Percentiles rank a stretch among this genome's conserved stretches.
These are phyloP conservation scores for Trametes coccinea DNA, from an alignment of 768 basidiomycete species.

Conservation along the genomic window DNA sequence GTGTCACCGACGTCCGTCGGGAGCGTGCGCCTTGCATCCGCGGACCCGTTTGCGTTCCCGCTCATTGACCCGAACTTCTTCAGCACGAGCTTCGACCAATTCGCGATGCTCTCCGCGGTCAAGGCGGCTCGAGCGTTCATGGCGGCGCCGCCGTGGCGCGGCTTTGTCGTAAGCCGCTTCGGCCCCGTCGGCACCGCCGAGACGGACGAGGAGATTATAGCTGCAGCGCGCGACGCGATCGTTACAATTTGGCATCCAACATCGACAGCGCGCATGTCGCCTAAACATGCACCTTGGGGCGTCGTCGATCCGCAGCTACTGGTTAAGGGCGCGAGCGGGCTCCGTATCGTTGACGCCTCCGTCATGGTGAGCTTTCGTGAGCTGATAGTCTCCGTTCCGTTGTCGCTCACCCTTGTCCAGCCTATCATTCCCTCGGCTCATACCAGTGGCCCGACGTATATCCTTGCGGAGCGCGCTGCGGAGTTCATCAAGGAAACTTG, in stretches of 20 bases:
- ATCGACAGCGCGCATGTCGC: conserved; percentile 42
- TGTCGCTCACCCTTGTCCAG: not conserved
- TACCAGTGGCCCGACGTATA: not conserved
- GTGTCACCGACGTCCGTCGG: conserved; percentile 28
- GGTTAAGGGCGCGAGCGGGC: conserved; percentile 44
- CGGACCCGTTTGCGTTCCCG: conserved; percentile 29
- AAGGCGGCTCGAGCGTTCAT: conserved; percentile 7
- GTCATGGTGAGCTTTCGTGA: conserved; percentile 17
- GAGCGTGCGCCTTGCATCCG: conserved; percentile 27
- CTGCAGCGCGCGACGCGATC: conserved; percentile 21
- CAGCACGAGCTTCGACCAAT: conserved; percentile 28
- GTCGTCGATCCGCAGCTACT: conserved; percentile 44
- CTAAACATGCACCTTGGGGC: conserved; percentile 16
- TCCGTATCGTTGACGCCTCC: conserved; percentile 35
- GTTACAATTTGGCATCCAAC: conserved; percentile 28
- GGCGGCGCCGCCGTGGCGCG: conserved; percentile 1
- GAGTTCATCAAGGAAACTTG: not conserved
- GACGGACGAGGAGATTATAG: conserved; percentile 22
- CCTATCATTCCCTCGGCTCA: not conserved
- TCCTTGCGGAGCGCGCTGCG: not conserved
- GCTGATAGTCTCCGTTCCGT: not conserved
- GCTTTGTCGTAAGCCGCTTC: not conserved
- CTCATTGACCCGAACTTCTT: conserved; percentile 32
- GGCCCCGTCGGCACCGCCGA: not conserved
- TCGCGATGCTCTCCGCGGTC: conserved; percentile 27